Evolutionary conservation across 2,329 filamentous ascomycete genomes (phyloP), one percentile per base, ranked within the genome.

Genomic region (Diaporthe citrichinensis): DNA sequence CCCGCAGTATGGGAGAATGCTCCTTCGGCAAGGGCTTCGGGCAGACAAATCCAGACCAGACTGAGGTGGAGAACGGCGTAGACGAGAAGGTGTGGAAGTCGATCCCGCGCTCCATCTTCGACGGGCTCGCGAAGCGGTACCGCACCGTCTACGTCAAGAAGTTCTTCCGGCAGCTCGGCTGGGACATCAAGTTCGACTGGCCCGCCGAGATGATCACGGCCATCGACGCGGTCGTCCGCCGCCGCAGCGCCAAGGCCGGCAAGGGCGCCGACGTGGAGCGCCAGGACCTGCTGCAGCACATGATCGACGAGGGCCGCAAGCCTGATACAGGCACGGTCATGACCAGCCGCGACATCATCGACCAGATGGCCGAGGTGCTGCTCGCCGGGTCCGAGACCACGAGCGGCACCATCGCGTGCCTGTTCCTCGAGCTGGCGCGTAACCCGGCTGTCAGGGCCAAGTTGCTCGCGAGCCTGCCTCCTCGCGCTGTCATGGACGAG

Each of bases 371-470:
- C 49, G 65, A 69, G 55, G 77, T 81, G 49, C 75, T 80, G n/a
- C 78, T 81, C 14, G 79, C 80, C n/a, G 80, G 80, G 25, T 80
- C 79, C 36, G 79, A 81, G 73, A 80, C 80, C 1, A 81, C 79
- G 1, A 79, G 78, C 15, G 79, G 78, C 31, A 80, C 78, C 17
- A 78, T 81, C 31, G 78, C 76, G 2, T 78, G 78, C 53, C 76
- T 81, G n/a, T 80, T 80, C 74, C 78, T 80, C 44, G 76, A 80
- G 39, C 77, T 81, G 31, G 78, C 79, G 5, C 77, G 79, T 34
- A 80, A 78, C 74, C 78, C 79, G 6, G 65, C 55, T 34, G 78
- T 79, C 8, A 71, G 77, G 10, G 71, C 68, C 9, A 79, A 78
- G 65, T 71, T 81, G 15, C 72, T 49, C 1, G 61, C 71, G 34